Base-by-base conservation (phyloP, 768 basidiomycete genomes). In the Lyophyllum semitale region DNA sequence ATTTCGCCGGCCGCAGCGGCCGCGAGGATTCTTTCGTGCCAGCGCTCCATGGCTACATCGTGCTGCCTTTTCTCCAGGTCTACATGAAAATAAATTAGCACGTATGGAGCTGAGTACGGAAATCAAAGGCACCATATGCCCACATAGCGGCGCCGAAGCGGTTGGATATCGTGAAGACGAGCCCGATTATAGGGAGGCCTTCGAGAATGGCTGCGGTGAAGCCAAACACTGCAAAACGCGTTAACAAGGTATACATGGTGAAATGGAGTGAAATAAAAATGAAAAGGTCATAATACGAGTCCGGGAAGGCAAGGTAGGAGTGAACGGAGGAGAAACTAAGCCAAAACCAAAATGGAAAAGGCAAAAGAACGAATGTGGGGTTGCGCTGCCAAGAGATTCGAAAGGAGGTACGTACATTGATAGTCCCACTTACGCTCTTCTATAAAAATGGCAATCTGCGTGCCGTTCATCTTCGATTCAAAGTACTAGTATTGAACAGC, bases 101-200 rank as follows among this genome's bases (percentile, higher is more conserved):
- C n/a, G n/a, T n/a, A 58, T 18, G 27, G 37, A 20, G 13, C n/a
- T 29, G 27, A 22, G 52, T 27, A 15, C 20, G 32, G 38, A 11
- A 11, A 11, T 5, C 11, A 5, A 6, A 68, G 72, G 22, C 41
- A 90, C 88, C 90, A 59, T 87, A 84, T 4, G 91, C 89, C 89
- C 93, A 97, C 95, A 97, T 96, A 1, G 93, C 93, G 2, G 92
- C 95, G 6, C 94, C 93, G 25, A 96, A 82, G 6, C 92, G 79
- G 66, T 96, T 95, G 0, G 92, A 94, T 17, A 96, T 76, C 1
- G 87, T 87, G 66, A 96, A 93, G 9, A 89, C 70, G 4, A 96
- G 72, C 0, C 95, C 95, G 2, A 93, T 64, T 54, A 96, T 80
- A 0, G 95, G 95, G 0, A 96, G 71, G 1, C 81, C 79, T 70